These are phyloP conservation scores for Colletotrichum tofieldiae DNA, from an alignment of 2,329 filamentous ascomycete species.

Conservation along the genomic window DNA sequence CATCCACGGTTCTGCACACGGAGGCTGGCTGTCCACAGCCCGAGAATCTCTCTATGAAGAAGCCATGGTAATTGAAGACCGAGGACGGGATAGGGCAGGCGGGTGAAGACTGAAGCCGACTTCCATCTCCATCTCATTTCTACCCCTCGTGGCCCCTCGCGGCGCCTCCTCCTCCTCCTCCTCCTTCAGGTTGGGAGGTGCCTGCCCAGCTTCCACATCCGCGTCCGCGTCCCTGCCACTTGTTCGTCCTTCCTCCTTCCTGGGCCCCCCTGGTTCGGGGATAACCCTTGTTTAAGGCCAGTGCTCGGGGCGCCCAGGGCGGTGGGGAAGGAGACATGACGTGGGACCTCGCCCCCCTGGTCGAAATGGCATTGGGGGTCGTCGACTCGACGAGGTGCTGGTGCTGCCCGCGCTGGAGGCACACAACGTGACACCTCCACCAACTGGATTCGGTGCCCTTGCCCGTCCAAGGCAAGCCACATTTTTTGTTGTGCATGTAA, in stretches of 20 bases:
- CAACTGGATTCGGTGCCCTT: conserved; percentile 31
- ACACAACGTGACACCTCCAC: conserved; percentile 27
- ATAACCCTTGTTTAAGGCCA: conserved; percentile 40
- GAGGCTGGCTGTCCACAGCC: not conserved
- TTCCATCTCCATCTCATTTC: not conserved
- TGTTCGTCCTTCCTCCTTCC: conserved; percentile 21
- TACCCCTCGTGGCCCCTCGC: not conserved
- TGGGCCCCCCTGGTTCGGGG: conserved; percentile 18
- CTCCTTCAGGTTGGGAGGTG: not conserved
- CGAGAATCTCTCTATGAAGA: not conserved
- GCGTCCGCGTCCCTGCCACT: conserved; percentile 6
- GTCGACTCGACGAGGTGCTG: not conserved
- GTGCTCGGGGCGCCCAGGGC: conserved; percentile 27
- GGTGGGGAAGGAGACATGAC: conserved; percentile 27
- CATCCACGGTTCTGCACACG: not conserved
- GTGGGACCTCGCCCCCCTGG: conserved; percentile 3
- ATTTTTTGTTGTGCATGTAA: conserved; percentile 3
- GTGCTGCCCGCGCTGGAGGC: conserved; percentile 10
- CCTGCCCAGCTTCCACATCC: conserved; percentile 5
- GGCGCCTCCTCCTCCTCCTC: not conserved
- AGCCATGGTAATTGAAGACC: too few species aligned
- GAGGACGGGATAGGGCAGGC: too few species aligned
- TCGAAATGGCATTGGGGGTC: conserved; percentile 21
- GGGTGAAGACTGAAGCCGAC: too few species aligned
- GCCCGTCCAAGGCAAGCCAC: conserved; percentile 27